Evolutionary conservation across 768 basidiomycete species (phyloP).

Genomic region (Leccinellum rugosiceps): DNA sequence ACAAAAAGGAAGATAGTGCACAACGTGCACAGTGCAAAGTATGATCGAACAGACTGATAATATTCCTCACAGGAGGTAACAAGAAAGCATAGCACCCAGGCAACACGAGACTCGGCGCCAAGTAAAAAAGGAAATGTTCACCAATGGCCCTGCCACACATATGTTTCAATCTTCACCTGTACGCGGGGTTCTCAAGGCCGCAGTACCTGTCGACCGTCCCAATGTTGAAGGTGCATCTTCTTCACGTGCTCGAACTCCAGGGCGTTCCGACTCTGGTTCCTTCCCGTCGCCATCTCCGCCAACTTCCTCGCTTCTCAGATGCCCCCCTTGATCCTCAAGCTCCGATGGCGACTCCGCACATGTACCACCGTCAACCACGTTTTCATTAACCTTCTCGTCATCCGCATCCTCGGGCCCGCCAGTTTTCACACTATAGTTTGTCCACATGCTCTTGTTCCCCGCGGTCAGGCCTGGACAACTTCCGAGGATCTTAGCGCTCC

Average conservation of each 20-base stretch:
- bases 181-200: constrained; percentile 12
- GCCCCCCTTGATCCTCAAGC: constrained; percentile 5
- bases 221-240: constrained; percentile 24
- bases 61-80: background rate
- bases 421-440: constrained; percentile 57
- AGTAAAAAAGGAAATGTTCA: background rate
- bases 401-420: constrained; percentile 44
- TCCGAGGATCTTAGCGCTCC: constrained; percentile 70
- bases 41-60: constrained; percentile 7
- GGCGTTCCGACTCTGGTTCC: constrained; percentile 1
- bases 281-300: constrained; percentile 5
- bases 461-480: constrained; percentile 42
- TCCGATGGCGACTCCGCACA: constrained; percentile 8
- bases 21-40: constrained; percentile 1
- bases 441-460: constrained; percentile 59
- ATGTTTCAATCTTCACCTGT: constrained; percentile 2
- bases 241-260: constrained; percentile 9
- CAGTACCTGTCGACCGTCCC: constrained; percentile 25
- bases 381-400: constrained; percentile 31
- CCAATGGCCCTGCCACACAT: background rate
- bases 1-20: constrained; percentile 3
- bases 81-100: constrained; percentile 5
- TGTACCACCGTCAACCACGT: constrained; percentile 13
- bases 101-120: background rate
- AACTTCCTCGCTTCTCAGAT: background rate